Evolutionary conservation across 495 filamentous ascomycete species (phyloP), one percentile per base, ranked within the genome.

Genomic region (Gamarada debralockiae): DNA sequence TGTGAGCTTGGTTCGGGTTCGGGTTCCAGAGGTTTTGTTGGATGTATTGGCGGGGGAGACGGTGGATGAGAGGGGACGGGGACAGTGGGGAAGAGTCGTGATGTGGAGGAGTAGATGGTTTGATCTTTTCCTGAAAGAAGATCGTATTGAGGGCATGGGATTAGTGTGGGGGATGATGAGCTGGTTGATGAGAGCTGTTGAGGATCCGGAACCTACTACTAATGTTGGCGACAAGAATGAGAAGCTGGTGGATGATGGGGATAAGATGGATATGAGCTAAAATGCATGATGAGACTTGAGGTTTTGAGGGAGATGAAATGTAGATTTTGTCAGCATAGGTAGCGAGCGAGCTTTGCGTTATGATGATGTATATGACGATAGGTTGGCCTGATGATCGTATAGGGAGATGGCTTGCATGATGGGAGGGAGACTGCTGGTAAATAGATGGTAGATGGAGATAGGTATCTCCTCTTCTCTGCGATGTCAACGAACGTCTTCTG

Each of bases 101-200:
- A 70, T 92, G 29, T 77, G 82, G 62, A 77, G 90, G 40, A 89
- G 82, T 34, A 72, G 67, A 48, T 96, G 91, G 91, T 90, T 78
- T 60, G 85, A 96, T 61, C 65, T 96, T 17, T 83, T 93, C 49
- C 62, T 81, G 51, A 64, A 67, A 3, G 75, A 84, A 27, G 85
- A 95, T 20, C 73, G 91, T 15, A 61, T 87, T 13, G 80, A 86
- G 60, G 84, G 83, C 3, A 82, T 92, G 74, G 65, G 83, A 51
- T 74, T 84, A 0, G 65, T 95, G 3, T 95, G 90, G 90, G 79
- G 77, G 8, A 69, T 92, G 43, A 85, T 95, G 77, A 75, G 74
- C 21, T 91, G 77, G 65, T 65, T 84, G 58, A 84, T 90, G 77
- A 46, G 57, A 48, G 56, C 46, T 23, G 44, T 53, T 29, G 56